Conservation (phyloP, 169 alveolate species). For the Cardiosporidium cionae region DNA sequence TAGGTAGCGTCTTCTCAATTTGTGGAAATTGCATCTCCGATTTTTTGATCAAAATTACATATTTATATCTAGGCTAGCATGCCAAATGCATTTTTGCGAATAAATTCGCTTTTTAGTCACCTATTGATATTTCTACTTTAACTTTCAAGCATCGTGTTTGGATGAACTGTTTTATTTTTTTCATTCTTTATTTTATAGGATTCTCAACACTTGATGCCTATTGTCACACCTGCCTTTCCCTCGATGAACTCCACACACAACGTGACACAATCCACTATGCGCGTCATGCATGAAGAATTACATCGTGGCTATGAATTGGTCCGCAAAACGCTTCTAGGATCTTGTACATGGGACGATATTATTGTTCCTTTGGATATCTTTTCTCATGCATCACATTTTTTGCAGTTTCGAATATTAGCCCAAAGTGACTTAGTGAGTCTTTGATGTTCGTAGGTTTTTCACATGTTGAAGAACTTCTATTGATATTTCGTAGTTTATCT, state of each 20-base stretch:
- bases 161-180: too few relatives aligned
- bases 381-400: background rate
- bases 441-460: background rate
- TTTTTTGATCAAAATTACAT: too few relatives aligned
- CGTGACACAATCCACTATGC: slow-evolving; percentile 84
- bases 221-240: slow-evolving; percentile 97
- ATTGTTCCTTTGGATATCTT: slow-evolving; percentile 13
- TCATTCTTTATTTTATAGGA: slow-evolving; percentile 40
- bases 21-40: too few relatives aligned
- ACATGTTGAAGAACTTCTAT: background rate
- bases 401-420: slow-evolving; percentile 19
- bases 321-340: slow-evolving; percentile 26
- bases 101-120: too few relatives aligned
- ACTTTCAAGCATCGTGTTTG: too few relatives aligned
- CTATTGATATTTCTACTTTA: too few relatives aligned
- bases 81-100: too few relatives aligned
- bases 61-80: too few relatives aligned
- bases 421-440: background rate
- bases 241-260: slow-evolving; percentile 87
- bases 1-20: background rate
- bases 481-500: background rate
- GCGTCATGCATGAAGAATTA: slow-evolving; percentile 84
- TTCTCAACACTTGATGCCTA: slow-evolving; percentile 85
- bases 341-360: background rate
- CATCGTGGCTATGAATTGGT: background rate